A percentile compares a stretch with the other conserved stretches of the same genome.
These are phyloP conservation scores for Adansonia rubrostipa DNA, from an alignment of 441 rosid genomes.

Conservation along the genomic window DNA sequence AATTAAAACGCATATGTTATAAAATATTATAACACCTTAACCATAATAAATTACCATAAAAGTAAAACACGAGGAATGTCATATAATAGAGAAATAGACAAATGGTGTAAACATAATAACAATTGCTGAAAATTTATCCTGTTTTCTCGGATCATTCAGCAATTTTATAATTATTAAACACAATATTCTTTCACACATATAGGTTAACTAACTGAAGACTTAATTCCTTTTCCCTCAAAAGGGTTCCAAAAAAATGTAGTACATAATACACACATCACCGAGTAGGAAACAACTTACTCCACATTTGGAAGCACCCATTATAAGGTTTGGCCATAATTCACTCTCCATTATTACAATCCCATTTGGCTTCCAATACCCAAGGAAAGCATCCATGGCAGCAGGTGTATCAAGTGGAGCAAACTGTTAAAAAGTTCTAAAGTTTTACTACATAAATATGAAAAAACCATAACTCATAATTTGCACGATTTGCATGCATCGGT, in stretches of 20 bases:
- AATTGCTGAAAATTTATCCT: not conserved
- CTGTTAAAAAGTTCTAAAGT: conserved; percentile 44
- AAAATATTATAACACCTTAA: not conserved
- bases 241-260: not conserved
- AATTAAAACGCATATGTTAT: not conserved
- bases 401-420: conserved; percentile 93
- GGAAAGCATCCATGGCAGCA: conserved; percentile 68
- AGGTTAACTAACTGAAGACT: not conserved
- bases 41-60: conserved; percentile 2
- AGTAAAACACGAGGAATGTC: not conserved
- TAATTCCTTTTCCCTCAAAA: conserved; percentile 20
- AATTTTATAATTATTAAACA: not conserved
- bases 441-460: conserved; percentile 21
- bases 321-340: conserved; percentile 94
- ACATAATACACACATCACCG: conserved; percentile 5
- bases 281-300: conserved; percentile 54
- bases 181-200: too few species aligned
- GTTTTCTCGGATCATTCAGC: not conserved
- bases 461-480: not conserved
- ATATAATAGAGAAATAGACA: not conserved
- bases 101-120: not conserved
- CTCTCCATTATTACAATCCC: conserved; percentile 79
- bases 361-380: conserved; percentile 78
- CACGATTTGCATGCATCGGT: not conserved
- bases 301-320: conserved; percentile 66